These are phyloP conservation scores for Neurospora sp. DNA, from an alignment of 495 filamentous ascomycete genomes.

Conservation along the genomic window DNA sequence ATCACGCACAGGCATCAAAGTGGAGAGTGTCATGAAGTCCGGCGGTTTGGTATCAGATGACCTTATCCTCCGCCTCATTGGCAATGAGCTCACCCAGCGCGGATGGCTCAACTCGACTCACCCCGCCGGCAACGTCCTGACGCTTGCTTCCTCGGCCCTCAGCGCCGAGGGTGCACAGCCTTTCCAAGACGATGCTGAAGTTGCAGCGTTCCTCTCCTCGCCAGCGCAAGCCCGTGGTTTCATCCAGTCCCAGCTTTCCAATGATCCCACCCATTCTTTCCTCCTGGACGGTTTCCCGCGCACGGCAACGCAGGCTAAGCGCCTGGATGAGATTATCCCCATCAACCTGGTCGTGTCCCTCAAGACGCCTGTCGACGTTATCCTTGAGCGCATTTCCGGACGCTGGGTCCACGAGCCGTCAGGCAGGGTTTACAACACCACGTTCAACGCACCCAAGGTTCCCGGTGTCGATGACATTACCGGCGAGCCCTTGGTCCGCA, in stretches of 20 bases:
- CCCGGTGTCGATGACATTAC: constrained; percentile 82
- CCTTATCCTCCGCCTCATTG: constrained; percentile 85
- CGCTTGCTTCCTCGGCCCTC: constrained; percentile 22
- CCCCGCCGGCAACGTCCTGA: constrained; percentile 28
- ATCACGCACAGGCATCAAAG: constrained; percentile 59
- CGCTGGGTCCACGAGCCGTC: constrained; percentile 92
- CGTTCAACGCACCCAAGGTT: constrained; percentile 77
- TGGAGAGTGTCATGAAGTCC: constrained; percentile 73
- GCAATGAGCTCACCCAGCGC: constrained; percentile 69
- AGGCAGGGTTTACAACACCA: constrained; percentile 86
- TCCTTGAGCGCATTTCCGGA: constrained; percentile 77
- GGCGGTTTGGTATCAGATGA: constrained; percentile 80
- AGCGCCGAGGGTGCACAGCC: constrained; percentile 17
- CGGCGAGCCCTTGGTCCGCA: constrained; percentile 72
- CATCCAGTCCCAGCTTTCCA: constrained; percentile 36
- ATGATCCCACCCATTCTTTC: constrained; percentile 74
- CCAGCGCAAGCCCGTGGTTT: constrained; percentile 25
- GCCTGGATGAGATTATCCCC: constrained; percentile 68
- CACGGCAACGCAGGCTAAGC: constrained; percentile 67
- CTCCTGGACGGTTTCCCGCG: constrained; percentile 95
- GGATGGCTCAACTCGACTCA: constrained; percentile 58
- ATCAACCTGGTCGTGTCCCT: constrained; percentile 82
- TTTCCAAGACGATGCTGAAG: constrained; percentile 19
- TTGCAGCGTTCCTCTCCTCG: constrained; percentile 29
- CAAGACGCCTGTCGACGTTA: constrained; percentile 59